phyloP scores from a whole-genome alignment of 2,329 filamentous ascomycete genomes.

The Paecilomyces sp. region DNA sequence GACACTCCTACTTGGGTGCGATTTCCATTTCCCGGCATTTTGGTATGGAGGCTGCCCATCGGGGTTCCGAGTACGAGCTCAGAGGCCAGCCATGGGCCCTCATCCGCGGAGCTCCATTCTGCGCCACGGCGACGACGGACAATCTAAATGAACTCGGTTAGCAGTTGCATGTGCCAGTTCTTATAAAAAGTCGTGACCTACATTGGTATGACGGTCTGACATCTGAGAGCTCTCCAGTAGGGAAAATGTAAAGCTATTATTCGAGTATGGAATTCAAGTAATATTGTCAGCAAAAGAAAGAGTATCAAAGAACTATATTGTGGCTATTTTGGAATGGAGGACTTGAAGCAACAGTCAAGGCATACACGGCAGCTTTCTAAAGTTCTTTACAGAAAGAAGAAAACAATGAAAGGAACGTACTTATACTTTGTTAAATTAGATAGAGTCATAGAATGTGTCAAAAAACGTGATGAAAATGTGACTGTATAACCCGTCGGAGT shows the following conservation, averaged over 20 bases:
- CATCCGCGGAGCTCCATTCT: background rate
- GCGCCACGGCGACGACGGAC: background rate
- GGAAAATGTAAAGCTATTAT: background rate
- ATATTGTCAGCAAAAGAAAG: background rate
- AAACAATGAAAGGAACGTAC: background rate
- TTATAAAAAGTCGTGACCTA: background rate
- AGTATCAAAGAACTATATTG: background rate
- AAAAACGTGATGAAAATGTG: background rate
- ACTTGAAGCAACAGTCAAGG: background rate
- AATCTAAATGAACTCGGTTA: background rate
- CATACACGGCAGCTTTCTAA: background rate
- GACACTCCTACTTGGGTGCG: background rate
- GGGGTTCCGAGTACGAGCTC: conserved; percentile 5
- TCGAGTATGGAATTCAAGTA: background rate
- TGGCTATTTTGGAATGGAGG: background rate
- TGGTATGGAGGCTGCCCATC: conserved; percentile 6
- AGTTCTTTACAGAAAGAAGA: background rate
- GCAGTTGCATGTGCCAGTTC: background rate
- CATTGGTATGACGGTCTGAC: background rate
- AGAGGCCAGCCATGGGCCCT: conserved; percentile 10
- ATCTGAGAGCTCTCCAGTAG: background rate
- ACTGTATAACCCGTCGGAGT: background rate
- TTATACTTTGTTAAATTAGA: background rate
- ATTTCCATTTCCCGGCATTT: conserved; percentile 6
- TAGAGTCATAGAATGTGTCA: background rate